Base-by-base conservation (phyloP, 164 flowering plant genomes). In the Vitis riparia region DNA sequence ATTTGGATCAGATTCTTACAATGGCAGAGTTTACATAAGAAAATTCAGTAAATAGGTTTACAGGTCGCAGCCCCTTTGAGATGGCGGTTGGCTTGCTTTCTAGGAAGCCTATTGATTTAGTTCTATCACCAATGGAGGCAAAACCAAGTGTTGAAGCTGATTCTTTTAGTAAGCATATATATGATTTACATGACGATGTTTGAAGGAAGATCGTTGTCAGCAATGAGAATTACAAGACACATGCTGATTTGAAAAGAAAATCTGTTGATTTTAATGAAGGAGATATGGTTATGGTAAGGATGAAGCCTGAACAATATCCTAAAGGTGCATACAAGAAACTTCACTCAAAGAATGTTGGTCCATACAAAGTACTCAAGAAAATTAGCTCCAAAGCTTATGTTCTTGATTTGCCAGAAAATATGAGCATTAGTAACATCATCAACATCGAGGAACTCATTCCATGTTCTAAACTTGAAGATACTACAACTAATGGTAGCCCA, bases 1-100 rank as follows among this genome's bases (percentile, higher is more conserved):
- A 8, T 0, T 68, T 37, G 70, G 63, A 68, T 68, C 10, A n/a
- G 2, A 51, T 44, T 15, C 32, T 55, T 12, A 9, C 62, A 44
- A 56, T 17, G 11, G 53, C 52, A 8, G 53, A 67, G 44, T 67
- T 67, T 57, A 30, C 63, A 5, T 67, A 67, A 10, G 30, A 57
- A 10, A 37, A 30, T 55, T 68, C 37, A 9, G 53, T 57, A 1
- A 56, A 68, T n/a, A 56, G 30, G 13, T 56, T 62, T 37, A 67
- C 19, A 11, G 53, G 70, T 2, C 13, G 2, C 5, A 55, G 55
- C n/a, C 63, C 37, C 11, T 68, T 58, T 47, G 37, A 57, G 32
- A 37, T 17, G 7, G 5, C n/a, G 9, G 51, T 27, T 50, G 37
- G 47, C 44, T 12, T 50, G 9, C 29, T 23, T 29, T 55, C 57